Conservation (phyloP, 2,329 filamentous ascomycete species). For the Aspergillus sp. region DNA sequence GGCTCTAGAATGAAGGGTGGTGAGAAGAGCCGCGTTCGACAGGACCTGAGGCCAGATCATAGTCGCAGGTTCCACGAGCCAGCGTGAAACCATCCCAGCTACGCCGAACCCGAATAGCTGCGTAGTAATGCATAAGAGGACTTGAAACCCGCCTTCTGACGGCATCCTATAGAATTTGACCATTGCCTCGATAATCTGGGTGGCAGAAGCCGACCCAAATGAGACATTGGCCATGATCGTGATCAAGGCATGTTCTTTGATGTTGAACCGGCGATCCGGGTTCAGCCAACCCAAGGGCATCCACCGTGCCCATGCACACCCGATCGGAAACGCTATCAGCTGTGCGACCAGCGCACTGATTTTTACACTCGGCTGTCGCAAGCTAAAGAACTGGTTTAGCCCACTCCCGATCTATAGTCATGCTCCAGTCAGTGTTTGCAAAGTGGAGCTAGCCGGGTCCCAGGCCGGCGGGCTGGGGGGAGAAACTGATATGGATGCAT, state of each 20-base stretch:
- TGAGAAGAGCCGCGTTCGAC: conserved; percentile 51
- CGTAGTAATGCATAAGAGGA: conserved; percentile 60
- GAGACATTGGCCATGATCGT: conserved; percentile 51
- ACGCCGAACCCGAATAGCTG: conserved; percentile 65
- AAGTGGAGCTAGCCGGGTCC: not conserved
- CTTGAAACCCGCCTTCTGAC: conserved; percentile 60
- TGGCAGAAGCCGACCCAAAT: conserved; percentile 45
- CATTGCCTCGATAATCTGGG: conserved; percentile 39
- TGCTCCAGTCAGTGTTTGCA: conserved; percentile 1
- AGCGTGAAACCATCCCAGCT: conserved; percentile 60
- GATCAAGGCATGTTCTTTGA: conserved; percentile 45
- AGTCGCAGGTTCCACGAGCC: conserved; percentile 58
- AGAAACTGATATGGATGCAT: conserved; percentile 12
- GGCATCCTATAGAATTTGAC: conserved; percentile 57
- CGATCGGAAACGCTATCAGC: conserved; percentile 47
- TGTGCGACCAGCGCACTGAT: conserved; percentile 43
- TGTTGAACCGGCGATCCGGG: conserved; percentile 42
- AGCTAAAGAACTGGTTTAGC: conserved; percentile 41
- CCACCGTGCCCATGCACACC: conserved; percentile 40
- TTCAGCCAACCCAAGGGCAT: conserved; percentile 44
- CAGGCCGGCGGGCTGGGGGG: not conserved
- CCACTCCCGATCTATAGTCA: conserved; percentile 33
- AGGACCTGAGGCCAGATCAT: conserved; percentile 66
- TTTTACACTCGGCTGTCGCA: conserved; percentile 41
- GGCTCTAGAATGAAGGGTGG: conserved; percentile 34